phyloP scores from a whole-genome alignment of 2,329 filamentous ascomycete genomes.

The Fusarium burgessii region DNA sequence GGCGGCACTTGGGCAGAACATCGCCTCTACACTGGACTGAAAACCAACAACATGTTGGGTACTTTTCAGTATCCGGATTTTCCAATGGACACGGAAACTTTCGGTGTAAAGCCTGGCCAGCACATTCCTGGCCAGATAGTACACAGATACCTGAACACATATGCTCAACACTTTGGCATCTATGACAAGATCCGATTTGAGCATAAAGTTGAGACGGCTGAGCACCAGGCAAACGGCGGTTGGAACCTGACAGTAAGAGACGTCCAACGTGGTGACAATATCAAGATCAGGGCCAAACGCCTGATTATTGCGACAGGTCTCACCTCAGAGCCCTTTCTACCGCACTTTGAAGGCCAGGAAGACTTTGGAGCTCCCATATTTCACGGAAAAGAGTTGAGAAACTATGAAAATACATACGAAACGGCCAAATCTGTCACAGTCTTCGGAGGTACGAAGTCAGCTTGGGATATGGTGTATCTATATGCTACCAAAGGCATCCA shows the following conservation, averaged over 20 bases:
- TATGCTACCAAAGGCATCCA: slow-evolving; percentile 66
- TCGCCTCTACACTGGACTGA: slow-evolving; percentile 75
- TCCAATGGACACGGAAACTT: slow-evolving; percentile 71
- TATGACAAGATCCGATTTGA: slow-evolving; percentile 54
- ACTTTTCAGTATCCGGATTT: slow-evolving; percentile 81
- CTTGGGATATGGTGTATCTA: slow-evolving; percentile 73
- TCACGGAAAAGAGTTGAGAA: slow-evolving; percentile 61
- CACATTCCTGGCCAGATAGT: slow-evolving; percentile 62
- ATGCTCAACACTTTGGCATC: slow-evolving; percentile 58
- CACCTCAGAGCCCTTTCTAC: slow-evolving; percentile 61
- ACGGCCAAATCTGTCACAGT: slow-evolving; percentile 63
- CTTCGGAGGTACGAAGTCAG: slow-evolving; percentile 73
- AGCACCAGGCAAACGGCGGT: slow-evolving; percentile 55
- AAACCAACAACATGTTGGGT: slow-evolving; percentile 79
- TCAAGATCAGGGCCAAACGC: slow-evolving; percentile 56
- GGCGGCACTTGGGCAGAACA: slow-evolving; percentile 79
- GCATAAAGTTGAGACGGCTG: slow-evolving; percentile 56
- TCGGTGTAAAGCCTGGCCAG: slow-evolving; percentile 59
- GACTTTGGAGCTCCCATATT: slow-evolving; percentile 61
- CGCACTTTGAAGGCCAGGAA: slow-evolving; percentile 60
- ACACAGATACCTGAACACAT: slow-evolving; percentile 61
- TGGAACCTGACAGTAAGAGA: slow-evolving; percentile 52
- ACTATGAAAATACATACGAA: slow-evolving; percentile 55
- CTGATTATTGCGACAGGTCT: slow-evolving; percentile 68
- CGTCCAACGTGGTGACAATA: slow-evolving; percentile 17